Percentiles rank a stretch among this genome's conserved stretches.
phyloP scores from a whole-genome alignment of 305 asterid genomes.

The Striga hermonthica region DNA sequence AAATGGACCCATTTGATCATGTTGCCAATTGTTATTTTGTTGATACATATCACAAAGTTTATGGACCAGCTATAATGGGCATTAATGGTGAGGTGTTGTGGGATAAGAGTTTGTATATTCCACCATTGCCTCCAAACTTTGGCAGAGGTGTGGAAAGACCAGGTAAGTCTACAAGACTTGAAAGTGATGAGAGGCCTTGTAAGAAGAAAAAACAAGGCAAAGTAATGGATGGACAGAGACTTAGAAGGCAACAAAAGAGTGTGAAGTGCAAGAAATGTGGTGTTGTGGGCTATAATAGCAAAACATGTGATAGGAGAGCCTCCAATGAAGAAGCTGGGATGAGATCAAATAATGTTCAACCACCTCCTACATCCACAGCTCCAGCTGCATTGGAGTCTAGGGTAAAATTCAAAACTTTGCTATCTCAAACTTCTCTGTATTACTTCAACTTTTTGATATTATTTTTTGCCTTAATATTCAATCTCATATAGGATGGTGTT shows the following conservation, averaged over 20 bases:
- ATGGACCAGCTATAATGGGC: neutral
- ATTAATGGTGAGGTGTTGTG: neutral
- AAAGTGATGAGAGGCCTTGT: neutral
- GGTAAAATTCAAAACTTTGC: too few species aligned
- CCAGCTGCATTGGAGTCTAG: too few species aligned
- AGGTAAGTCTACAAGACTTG: neutral
- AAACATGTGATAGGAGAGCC: too few species aligned
- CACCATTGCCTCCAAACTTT: neutral
- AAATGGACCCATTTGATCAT: neutral
- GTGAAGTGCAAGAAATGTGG: neutral
- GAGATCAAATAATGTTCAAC: too few species aligned
- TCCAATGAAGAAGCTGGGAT: too few species aligned
- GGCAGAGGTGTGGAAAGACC: neutral
- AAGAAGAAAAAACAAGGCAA: too few species aligned
- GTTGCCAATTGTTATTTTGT: neutral
- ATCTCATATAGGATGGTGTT: too few species aligned
- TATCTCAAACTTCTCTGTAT: too few species aligned
- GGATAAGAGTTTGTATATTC: neutral
- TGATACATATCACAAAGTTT: neutral
- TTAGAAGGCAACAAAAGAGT: too few species aligned
- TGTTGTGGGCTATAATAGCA: neutral
- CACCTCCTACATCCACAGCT: too few species aligned
- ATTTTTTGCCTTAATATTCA: too few species aligned
- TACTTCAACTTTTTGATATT: too few species aligned
- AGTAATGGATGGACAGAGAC: neutral